A percentile compares a stretch with the other conserved stretches of the same genome.
These are phyloP conservation scores for Barnettozyma pratensis DNA, from an alignment of 805 yeast species.

Conservation along the genomic window DNA sequence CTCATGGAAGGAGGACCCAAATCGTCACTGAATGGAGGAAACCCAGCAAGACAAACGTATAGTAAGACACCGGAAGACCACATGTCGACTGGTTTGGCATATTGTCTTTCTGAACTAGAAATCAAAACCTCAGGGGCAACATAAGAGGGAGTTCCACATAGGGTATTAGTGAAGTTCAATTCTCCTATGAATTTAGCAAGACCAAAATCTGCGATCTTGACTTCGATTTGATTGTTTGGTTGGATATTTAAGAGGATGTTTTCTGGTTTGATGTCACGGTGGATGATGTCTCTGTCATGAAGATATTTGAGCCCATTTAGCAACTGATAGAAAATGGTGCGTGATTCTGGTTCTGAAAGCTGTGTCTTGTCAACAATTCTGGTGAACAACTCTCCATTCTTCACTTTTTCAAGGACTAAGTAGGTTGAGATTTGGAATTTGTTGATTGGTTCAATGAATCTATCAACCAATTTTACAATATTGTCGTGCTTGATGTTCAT, in stretches of 20 bases:
- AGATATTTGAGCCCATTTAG: conserved; percentile 59
- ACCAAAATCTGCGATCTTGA: conserved; percentile 84
- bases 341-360: conserved; percentile 57
- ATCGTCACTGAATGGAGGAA: conserved; percentile 82
- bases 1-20: conserved; percentile 74
- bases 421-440: conserved; percentile 41
- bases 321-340: conserved; percentile 58
- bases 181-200: conserved; percentile 59
- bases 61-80: conserved; percentile 81
- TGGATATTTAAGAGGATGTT: conserved; percentile 52
- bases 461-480: conserved; percentile 59
- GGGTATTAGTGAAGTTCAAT: conserved; percentile 64
- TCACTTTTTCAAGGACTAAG: conserved; percentile 66
- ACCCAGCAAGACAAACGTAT: conserved; percentile 77
- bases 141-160: conserved; percentile 85
- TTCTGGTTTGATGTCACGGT: conserved; percentile 78
- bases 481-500: conserved; percentile 64
- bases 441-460: conserved; percentile 50
- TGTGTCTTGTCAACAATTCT: conserved; percentile 62
- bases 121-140: conserved; percentile 78
- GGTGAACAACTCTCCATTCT: conserved; percentile 72
- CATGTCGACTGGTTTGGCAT: conserved; percentile 68
- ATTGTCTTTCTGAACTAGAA: conserved; percentile 41
- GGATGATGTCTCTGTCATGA: conserved; percentile 67
- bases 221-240: conserved; percentile 41